Evolutionary conservation across 352 stramenopile genomes (phyloP).

Genomic region (Thraustotheca clavata): DNA sequence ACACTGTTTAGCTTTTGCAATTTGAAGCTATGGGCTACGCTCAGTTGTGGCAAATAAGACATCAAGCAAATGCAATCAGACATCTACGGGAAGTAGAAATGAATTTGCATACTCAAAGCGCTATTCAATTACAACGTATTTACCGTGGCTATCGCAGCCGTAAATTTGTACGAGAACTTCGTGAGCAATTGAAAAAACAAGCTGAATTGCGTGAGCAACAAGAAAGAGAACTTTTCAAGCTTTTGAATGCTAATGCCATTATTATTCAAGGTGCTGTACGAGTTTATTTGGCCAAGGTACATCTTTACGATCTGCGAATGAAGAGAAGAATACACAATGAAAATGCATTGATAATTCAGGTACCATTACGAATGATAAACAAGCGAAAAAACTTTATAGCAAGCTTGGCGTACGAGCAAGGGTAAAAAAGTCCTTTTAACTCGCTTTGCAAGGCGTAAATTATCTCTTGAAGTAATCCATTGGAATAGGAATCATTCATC

Average conservation of each 20-base stretch:
- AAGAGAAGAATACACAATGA: neutral
- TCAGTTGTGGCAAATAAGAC: conserved; percentile 48
- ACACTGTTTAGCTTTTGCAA: conserved; percentile 26
- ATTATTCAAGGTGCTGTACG: conserved; percentile 15
- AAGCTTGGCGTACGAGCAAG: conserved; percentile 12
- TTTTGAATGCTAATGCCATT: neutral
- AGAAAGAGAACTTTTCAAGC: neutral
- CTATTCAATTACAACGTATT: conserved; percentile 41
- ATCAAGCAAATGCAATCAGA: conserved; percentile 27
- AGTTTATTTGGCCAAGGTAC: conserved; percentile 25
- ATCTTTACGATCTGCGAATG: conserved; percentile 9
- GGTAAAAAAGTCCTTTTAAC: conserved; percentile 11
- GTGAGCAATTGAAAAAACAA: conserved; percentile 18
- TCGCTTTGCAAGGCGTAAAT: conserved; percentile 1
- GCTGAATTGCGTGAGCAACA: conserved; percentile 32
- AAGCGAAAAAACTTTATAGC: neutral
- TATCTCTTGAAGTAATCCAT: neutral
- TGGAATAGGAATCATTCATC: neutral
- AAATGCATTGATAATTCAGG: conserved; percentile 9
- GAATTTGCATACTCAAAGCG: conserved; percentile 36
- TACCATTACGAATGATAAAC: neutral
- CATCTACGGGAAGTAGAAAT: conserved; percentile 44
- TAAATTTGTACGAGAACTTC: conserved; percentile 29
- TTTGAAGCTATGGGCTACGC: conserved; percentile 47
- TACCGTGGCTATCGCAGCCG: conserved; percentile 27